phyloP scores from a whole-genome alignment of 2,329 filamentous ascomycete genomes.

The Fusarium verrucosum region DNA sequence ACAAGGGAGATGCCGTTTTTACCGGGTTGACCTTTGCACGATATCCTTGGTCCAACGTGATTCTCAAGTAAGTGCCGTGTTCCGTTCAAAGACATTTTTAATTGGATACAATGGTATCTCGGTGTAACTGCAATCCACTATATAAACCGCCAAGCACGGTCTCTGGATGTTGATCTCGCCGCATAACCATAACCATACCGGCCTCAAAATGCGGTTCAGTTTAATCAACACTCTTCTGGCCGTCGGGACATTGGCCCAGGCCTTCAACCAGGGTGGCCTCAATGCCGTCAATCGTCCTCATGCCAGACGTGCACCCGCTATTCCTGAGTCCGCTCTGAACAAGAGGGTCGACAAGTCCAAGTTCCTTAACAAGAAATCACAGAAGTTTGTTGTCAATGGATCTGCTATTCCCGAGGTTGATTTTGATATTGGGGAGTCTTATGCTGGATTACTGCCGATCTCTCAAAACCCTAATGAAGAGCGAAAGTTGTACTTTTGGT shows the following conservation, averaged over 20 bases:
- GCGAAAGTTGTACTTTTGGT: constrained; percentile 71
- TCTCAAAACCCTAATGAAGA: constrained; percentile 58
- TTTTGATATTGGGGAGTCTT: constrained; percentile 74
- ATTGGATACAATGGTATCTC: neutral
- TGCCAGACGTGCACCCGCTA: neutral
- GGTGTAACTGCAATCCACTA: neutral
- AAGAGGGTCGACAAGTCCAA: constrained; percentile 29
- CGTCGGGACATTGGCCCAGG: constrained; percentile 38
- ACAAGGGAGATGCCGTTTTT: constrained; percentile 21
- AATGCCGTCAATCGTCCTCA: constrained; percentile 32
- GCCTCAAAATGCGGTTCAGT: constrained; percentile 35
- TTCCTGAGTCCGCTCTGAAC: constrained; percentile 3
- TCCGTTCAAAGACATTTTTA: constrained; percentile 21
- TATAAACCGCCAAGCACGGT: neutral
- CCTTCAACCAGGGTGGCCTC: constrained; percentile 38
- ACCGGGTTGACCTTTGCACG: constrained; percentile 1
- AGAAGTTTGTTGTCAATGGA: constrained; percentile 69
- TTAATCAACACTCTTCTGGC: constrained; percentile 32
- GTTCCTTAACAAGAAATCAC: constrained; percentile 35
- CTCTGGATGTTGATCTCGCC: neutral
- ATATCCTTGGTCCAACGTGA: neutral
- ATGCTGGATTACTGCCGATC: constrained; percentile 70
- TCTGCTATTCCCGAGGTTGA: constrained; percentile 71
- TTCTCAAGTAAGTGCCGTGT: constrained; percentile 19
- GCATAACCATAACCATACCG: neutral